Conservation (phyloP, 805 yeast species). For the Ogataea naganishii region DNA sequence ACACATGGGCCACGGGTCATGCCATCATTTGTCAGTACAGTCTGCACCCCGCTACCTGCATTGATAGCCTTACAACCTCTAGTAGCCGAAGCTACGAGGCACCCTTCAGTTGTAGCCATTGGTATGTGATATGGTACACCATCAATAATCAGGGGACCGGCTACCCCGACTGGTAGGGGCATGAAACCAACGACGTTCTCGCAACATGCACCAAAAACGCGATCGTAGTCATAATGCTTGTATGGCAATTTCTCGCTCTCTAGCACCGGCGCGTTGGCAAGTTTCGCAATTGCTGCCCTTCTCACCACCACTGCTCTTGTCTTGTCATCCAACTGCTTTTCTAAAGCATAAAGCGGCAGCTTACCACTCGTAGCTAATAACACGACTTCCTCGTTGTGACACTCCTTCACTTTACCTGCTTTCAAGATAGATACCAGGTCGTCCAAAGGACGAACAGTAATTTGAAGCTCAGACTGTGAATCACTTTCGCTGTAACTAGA, state of each 20-base stretch:
- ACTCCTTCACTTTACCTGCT: slow-evolving; percentile 59
- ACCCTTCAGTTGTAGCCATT: slow-evolving; percentile 99
- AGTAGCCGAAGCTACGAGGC: slow-evolving; percentile 96
- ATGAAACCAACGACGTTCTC: slow-evolving; percentile 95
- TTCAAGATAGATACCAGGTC: slow-evolving; percentile 56
- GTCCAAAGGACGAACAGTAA: slow-evolving; percentile 40
- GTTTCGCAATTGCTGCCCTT: slow-evolving; percentile 80
- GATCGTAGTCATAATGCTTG: slow-evolving; percentile 78
- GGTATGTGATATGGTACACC: slow-evolving; percentile 87
- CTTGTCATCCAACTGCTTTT: slow-evolving; percentile 81
- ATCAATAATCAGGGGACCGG: slow-evolving; percentile 92
- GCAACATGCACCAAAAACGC: slow-evolving; percentile 98
- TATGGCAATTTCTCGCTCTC: slow-evolving; percentile 70
- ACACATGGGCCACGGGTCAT: slow-evolving; percentile 99
- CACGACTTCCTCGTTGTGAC: slow-evolving; percentile 68
- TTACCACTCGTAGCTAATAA: slow-evolving; percentile 65
- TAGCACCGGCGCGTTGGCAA: slow-evolving; percentile 76
- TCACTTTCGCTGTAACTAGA: slow-evolving; percentile 25
- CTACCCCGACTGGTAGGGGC: slow-evolving; percentile 96
- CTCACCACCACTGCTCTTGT: slow-evolving; percentile 91
- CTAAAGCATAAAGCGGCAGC: slow-evolving; percentile 88
- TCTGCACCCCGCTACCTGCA: slow-evolving; percentile 91
- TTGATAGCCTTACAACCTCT: slow-evolving; percentile 98
- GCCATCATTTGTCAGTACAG: slow-evolving; percentile 91
- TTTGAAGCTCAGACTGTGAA: slow-evolving; percentile 9